These are phyloP conservation scores for Blastobotrys muscicola DNA, from an alignment of 805 yeast genomes.

Conservation along the genomic window DNA sequence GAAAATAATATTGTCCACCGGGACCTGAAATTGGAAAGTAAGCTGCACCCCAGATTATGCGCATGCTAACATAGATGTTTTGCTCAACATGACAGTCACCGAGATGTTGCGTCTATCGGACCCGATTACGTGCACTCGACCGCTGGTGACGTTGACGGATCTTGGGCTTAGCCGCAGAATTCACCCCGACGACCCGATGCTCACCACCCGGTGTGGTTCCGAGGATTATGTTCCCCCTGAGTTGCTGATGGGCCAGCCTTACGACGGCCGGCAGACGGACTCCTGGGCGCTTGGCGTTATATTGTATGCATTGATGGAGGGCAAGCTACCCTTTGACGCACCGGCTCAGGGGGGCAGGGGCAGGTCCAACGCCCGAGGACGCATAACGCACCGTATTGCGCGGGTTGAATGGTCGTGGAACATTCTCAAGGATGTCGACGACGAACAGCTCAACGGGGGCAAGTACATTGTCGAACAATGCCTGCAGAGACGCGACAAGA, in stretches of 20 bases:
- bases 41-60: constrained; percentile 38
- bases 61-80: constrained; percentile 18
- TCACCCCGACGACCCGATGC: constrained; percentile 47
- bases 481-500: constrained; percentile 39
- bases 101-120: constrained; percentile 23
- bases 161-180: constrained; percentile 78
- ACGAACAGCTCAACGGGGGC: constrained; percentile 36
- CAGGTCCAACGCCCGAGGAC: constrained; percentile 41
- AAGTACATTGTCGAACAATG: constrained; percentile 42
- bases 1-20: constrained; percentile 65
- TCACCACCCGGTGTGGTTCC: constrained; percentile 89
- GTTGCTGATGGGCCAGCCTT: constrained; percentile 76
- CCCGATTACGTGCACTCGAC: constrained; percentile 18
- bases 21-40: constrained; percentile 83
- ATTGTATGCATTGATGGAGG: constrained; percentile 75
- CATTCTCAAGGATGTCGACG: constrained; percentile 31
- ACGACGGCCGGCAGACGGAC: constrained; percentile 86
- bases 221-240: constrained; percentile 97
- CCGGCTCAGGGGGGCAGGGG: constrained; percentile 37
- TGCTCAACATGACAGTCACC: constrained; percentile 28
- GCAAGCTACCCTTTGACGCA: constrained; percentile 85
- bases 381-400: constrained; percentile 73
- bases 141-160: constrained; percentile 63
- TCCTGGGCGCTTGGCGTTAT: constrained; percentile 94
- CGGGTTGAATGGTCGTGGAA: constrained; percentile 89